Evolutionary conservation across 1,284 basidiomycete species (phyloP).

Genomic region (Trichosporon faecale): DNA sequence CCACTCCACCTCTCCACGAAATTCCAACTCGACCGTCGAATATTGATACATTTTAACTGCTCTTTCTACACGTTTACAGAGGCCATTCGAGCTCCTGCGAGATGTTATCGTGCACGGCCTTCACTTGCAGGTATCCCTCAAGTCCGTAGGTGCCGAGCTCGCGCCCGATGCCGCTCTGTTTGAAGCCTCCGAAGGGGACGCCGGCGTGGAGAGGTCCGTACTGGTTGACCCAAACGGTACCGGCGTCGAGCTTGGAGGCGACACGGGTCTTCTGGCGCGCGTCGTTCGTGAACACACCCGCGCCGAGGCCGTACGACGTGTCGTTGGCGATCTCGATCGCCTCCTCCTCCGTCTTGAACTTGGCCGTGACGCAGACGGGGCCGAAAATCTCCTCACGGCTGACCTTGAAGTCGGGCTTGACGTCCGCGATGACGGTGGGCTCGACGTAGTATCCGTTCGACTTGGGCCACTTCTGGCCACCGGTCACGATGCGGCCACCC

Average conservation of each 20-base stretch:
- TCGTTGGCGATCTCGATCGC: slow-evolving; percentile 71
- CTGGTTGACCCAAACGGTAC: slow-evolving; percentile 78
- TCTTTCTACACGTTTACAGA: slow-evolving; percentile 9
- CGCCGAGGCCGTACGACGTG: slow-evolving; percentile 80
- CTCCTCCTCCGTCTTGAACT: slow-evolving; percentile 51
- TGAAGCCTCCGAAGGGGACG: slow-evolving; percentile 94
- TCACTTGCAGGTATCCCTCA: slow-evolving; percentile 77
- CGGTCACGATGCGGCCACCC: slow-evolving; percentile 76
- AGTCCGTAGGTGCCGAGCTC: slow-evolving; percentile 85
- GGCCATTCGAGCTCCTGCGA: slow-evolving; percentile 29
- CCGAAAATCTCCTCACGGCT: slow-evolving; percentile 54
- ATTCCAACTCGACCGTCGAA: background rate
- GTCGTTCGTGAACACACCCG: slow-evolving; percentile 81
- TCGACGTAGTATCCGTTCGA: slow-evolving; percentile 47
- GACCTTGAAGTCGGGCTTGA: slow-evolving; percentile 37
- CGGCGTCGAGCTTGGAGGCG: slow-evolving; percentile 73
- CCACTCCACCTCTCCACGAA: background rate
- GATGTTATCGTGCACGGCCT: slow-evolving; percentile 76
- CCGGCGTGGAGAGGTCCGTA: slow-evolving; percentile 77
- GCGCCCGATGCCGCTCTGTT: slow-evolving; percentile 73
- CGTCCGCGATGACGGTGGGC: slow-evolving; percentile 51
- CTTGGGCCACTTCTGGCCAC: slow-evolving; percentile 60
- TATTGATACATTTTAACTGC: background rate
- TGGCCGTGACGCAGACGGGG: slow-evolving; percentile 51
- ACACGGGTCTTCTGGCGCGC: slow-evolving; percentile 81